Evolutionary conservation across 179 eudicot species (phyloP), one percentile per base, ranked within the genome.

Genomic region (Carnegiea gigantea): DNA sequence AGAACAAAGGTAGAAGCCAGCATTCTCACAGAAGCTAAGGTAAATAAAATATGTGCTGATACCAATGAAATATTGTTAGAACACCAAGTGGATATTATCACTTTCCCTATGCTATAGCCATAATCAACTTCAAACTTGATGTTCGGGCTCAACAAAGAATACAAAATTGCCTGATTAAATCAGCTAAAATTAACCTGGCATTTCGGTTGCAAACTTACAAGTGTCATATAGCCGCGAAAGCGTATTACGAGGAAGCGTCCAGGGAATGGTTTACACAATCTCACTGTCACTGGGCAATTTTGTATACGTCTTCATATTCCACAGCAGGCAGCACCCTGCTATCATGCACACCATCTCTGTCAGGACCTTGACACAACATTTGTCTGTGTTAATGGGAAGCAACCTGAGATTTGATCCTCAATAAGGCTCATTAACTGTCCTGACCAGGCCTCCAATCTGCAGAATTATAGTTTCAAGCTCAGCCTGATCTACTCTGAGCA

Each of bases 401-500:
- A 93, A 77, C 83, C 88, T 89, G 0, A 90, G 97, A 60, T 84
- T 88, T 14, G 90, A 89, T 77, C 97, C 98, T 44, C 96, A 91
- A 78, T 93, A 95, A 13, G 97, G 97, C 72, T 97, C 97, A 83
- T 95, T 95, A 70, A 93, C 93, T 18, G 93, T 90, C 85, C 80
- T 93, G 75, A 93, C 98, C 71, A 92, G 78, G 0, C 98, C 93
- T 10, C 98, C 97, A 78, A 93, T 93, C 83, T 93, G 98, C 0
- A 98, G 98, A 81, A 95, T 88, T 33, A 93, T 97, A 0, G 98
- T 95, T 87, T 95, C 98, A 40, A 95, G 90, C 88, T 95, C 98
- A 30, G 90, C 94, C 77, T 95, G 98, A 85, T 95, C 98, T 40
- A 95, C 92, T 83, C 98, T 91, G 70, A 95, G 86, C 59, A 90